Evolutionary conservation across 139 green algal species (phyloP).

Genomic region (Pseudopediastrum boryanum): DNA sequence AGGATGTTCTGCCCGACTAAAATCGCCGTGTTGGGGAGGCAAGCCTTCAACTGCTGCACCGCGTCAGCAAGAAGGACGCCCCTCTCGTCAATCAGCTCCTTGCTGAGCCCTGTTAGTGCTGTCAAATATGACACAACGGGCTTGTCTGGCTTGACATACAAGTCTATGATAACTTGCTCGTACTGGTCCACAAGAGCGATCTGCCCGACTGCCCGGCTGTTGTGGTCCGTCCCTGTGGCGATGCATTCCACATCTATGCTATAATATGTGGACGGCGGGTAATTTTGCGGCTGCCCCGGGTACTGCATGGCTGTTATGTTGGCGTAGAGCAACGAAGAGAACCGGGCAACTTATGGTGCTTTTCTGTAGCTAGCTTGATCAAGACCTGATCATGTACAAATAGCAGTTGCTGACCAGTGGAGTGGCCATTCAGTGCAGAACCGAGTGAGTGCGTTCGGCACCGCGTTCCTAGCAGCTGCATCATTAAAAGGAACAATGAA

Average conservation of each 20-base stretch:
- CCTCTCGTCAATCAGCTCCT: constrained; percentile 61
- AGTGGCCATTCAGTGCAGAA: no score
- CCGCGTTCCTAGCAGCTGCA: no score
- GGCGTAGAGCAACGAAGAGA: no score
- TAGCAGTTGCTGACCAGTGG: no score
- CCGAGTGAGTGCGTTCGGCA: no score
- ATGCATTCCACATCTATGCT: constrained; percentile 93
- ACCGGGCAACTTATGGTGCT: no score
- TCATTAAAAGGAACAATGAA: no score
- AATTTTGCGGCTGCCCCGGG: no score
- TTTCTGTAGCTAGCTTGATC: no score
- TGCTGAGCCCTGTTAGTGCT: constrained; percentile 75
- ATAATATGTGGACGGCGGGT: constrained; percentile 47
- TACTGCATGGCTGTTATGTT: no score
- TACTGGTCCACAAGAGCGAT: constrained; percentile 85
- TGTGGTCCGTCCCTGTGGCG: constrained; percentile 86
- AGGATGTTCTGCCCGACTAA: constrained; percentile 90
- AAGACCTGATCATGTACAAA: no score
- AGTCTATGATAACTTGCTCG: constrained; percentile 77
- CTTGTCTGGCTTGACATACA: constrained; percentile 74
- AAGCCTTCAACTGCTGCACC: constrained; percentile 51
- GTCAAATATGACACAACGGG: constrained; percentile 86
- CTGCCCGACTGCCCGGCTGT: constrained; percentile 79
- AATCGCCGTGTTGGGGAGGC: constrained; percentile 65
- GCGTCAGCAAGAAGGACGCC: constrained; percentile 76